Conservation (phyloP, 2,329 filamentous ascomycete genomes). For the Penicillium brevicompactum region DNA sequence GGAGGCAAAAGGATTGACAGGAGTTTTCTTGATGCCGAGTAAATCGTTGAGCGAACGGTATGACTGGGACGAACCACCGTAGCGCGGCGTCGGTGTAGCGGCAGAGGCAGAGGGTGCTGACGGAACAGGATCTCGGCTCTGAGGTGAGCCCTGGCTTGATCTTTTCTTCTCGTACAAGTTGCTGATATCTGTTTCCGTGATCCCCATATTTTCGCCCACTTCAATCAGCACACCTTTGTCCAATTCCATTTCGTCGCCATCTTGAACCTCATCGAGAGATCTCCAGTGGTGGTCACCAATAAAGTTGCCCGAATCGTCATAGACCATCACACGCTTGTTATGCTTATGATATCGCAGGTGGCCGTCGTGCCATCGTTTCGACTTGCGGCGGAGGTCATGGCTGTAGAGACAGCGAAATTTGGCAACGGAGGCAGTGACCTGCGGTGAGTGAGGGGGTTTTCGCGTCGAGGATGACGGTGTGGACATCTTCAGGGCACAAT, state of each 20-base stretch:
- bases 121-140: conserved; percentile 35
- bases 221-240: conserved; percentile 79
- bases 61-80: conserved; percentile 40
- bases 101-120: conserved; percentile 46
- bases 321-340: conserved; percentile 89
- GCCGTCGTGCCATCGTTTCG: conserved; percentile 94
- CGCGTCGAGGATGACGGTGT: conserved; percentile 26
- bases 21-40: conserved; percentile 65
- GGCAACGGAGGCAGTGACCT: conserved; percentile 72
- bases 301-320: conserved; percentile 77
- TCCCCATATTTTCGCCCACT: conserved; percentile 74
- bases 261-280: conserved; percentile 66
- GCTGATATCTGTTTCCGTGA: conserved; percentile 74
- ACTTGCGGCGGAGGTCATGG: conserved; percentile 79
- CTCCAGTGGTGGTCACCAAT: conserved; percentile 85
- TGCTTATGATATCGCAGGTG: conserved; percentile 84
- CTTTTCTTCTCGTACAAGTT: conserved; percentile 72
- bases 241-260: conserved; percentile 80
- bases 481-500: conserved; percentile 21
- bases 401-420: conserved; percentile 88
- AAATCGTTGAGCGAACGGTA: conserved; percentile 64
- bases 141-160: conserved; percentile 32
- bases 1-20: conserved; percentile 66
- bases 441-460: conserved; percentile 47
- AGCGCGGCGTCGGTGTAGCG: background rate